These are phyloP conservation scores for Eucalyptus rudis DNA, from an alignment of 345 rosid species.

Conservation along the genomic window DNA sequence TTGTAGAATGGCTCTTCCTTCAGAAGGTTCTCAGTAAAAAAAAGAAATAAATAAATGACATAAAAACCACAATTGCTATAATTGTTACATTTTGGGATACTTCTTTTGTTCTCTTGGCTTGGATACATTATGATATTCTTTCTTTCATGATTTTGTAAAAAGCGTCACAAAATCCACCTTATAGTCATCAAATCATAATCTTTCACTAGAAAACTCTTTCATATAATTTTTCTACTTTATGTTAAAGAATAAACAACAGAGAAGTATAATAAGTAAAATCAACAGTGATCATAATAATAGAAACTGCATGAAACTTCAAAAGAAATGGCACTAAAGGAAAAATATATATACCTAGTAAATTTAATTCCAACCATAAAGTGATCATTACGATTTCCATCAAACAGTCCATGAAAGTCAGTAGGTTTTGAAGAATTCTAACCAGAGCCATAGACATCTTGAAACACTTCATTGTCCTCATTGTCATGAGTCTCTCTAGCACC, in stretches of 20 bases:
- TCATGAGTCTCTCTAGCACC: slow-evolving; percentile 50
- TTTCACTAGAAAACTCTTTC: background rate
- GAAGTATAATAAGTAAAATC: background rate
- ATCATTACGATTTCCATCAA: slow-evolving; percentile 62
- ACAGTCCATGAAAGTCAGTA: slow-evolving; percentile 69
- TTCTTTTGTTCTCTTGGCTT: background rate
- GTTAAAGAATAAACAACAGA: background rate
- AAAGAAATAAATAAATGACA: background rate
- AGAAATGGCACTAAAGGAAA: background rate
- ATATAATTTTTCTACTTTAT: background rate
- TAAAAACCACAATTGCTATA: background rate
- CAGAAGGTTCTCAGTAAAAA: background rate
- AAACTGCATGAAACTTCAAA: background rate
- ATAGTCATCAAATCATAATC: background rate
- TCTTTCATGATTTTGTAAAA: background rate
- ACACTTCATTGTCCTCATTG: background rate
- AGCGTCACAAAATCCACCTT: background rate
- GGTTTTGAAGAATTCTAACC: slow-evolving; percentile 56
- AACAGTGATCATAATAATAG: background rate
- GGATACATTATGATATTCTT: background rate
- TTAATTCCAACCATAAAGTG: slow-evolving; percentile 81
- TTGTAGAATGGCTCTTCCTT: background rate
- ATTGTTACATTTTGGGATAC: background rate
- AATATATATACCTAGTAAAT: slow-evolving; percentile 53
- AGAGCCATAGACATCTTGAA: slow-evolving; percentile 5